Evolutionary conservation across 768 basidiomycete genomes (phyloP), one percentile per base, ranked within the genome.

Genomic region (Mycena galopus): DNA sequence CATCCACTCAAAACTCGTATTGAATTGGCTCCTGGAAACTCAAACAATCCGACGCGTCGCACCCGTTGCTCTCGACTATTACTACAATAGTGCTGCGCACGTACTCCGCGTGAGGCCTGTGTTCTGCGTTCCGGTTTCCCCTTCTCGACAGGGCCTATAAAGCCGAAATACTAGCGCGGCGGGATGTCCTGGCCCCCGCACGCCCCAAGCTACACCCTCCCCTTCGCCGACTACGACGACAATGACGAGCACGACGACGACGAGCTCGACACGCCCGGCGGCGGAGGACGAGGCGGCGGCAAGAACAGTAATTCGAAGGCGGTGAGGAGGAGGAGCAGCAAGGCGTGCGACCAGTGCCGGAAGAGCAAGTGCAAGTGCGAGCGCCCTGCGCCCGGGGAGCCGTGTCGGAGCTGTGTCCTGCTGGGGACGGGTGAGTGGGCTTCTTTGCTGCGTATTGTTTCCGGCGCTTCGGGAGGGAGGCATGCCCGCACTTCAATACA

Each of bases 341-440:
- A 94, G 88, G 92, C 95, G 27, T 96, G 94, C 83, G 94, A 96
- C 82, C 94, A 95, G 77, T 96, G 95, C 80, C 89, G 94, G 67
- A 96, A 96, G 81, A 93, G 91, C 78, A 95, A 95, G 78, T 96
- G 95, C 86, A 95, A 95, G 82, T 96, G 95, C 81, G 95, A 95
- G 81, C 90, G 93, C 39, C 72, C 88, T 12, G 81, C 83, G 16
- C 85, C 88, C 39, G 87, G 84, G 44, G 89, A 92, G 69, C 89
- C 91, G 23, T 96, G 94, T 83, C 91, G 92, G 78, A 93, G 89
- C 76, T 96, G 94, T 79, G 82, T 91, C 47, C 87, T 93, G 86
- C 86, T 94, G 21, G 89, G 89, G 59, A 93, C 92, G 37, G 80
- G 94, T 95, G 76, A 84, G 85, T 82, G 21, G 30, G 16, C 16